Percentiles rank a stretch among this genome's conserved stretches.
These are phyloP conservation scores for Coffea eugenioides DNA, from an alignment of 257 asterid genomes.

Conservation along the genomic window DNA sequence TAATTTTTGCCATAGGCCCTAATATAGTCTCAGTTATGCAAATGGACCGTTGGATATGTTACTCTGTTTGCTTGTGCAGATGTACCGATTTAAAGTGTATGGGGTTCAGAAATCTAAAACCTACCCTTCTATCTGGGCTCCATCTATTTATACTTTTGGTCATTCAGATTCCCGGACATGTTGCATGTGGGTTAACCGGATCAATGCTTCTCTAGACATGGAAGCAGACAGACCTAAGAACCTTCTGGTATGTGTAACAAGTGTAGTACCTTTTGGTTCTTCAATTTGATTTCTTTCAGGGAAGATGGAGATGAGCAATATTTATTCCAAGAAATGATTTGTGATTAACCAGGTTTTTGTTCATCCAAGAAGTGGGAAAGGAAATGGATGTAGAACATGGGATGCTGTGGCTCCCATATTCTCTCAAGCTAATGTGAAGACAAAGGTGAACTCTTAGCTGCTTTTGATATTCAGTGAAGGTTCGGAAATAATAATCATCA, in stretches of 20 bases:
- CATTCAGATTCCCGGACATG: conserved; percentile 63
- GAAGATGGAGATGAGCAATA: conserved; percentile 24
- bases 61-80: conserved; percentile 47
- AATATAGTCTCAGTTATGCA: conserved; percentile 7
- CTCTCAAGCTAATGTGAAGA: conserved; percentile 76
- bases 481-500: background rate
- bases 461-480: conserved; percentile 3
- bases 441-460: conserved; percentile 53
- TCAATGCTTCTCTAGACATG: conserved; percentile 40
- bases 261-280: conserved; percentile 7
- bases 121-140: conserved; percentile 53
- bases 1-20: conserved; percentile 16
- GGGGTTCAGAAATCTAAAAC: conserved; percentile 64
- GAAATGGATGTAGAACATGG: conserved; percentile 78
- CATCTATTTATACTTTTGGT: conserved; percentile 70
- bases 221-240: conserved; percentile 67
- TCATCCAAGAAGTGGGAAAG: conserved; percentile 93
- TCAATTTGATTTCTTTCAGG: background rate
- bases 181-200: conserved; percentile 62
- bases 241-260: conserved; percentile 67
- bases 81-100: conserved; percentile 75
- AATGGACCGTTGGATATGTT: conserved; percentile 11
- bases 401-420: conserved; percentile 85
- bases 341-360: conserved; percentile 76
- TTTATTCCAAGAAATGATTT: conserved; percentile 13